A percentile compares a stretch with the other conserved stretches of the same genome.
phyloP scores from a whole-genome alignment of 441 rosid genomes.

The Populus trichocarpa region DNA sequence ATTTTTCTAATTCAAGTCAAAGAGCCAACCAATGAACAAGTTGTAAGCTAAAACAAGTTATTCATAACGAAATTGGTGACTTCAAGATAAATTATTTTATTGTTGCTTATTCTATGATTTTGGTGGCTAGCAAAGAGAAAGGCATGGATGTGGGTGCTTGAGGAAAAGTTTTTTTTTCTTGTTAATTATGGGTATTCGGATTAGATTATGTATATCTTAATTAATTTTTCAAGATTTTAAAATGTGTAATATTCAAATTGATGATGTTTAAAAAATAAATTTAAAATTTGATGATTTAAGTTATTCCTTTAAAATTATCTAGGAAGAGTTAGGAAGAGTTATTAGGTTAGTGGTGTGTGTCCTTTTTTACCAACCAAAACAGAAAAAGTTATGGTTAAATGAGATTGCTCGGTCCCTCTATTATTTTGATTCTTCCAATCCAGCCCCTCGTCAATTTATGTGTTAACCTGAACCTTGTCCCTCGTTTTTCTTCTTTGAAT shows the following conservation, averaged over 20 bases:
- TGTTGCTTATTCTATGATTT: background rate
- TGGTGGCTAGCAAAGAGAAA: background rate
- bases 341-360: background rate
- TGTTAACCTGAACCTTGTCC: too few relatives aligned
- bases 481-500: too few relatives aligned
- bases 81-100: background rate
- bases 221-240: too few relatives aligned
- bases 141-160: background rate
- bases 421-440: background rate
- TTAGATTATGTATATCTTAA: too few relatives aligned
- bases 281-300: too few relatives aligned
- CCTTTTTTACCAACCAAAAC: background rate
- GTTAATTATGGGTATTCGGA: too few relatives aligned
- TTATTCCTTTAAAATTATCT: too few relatives aligned
- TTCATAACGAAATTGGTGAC: background rate
- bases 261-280: too few relatives aligned
- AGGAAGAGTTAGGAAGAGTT: background rate
- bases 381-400: background rate
- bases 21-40: background rate
- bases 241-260: rapidly evolving
- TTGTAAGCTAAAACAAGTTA: background rate
- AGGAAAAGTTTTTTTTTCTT: too few relatives aligned
- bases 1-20: too few relatives aligned
- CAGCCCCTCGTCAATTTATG: background rate
- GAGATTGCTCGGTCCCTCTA: background rate